Base-by-base conservation (phyloP, 2,329 filamentous ascomycete species). In the Leptographium radiaticola region DNA sequence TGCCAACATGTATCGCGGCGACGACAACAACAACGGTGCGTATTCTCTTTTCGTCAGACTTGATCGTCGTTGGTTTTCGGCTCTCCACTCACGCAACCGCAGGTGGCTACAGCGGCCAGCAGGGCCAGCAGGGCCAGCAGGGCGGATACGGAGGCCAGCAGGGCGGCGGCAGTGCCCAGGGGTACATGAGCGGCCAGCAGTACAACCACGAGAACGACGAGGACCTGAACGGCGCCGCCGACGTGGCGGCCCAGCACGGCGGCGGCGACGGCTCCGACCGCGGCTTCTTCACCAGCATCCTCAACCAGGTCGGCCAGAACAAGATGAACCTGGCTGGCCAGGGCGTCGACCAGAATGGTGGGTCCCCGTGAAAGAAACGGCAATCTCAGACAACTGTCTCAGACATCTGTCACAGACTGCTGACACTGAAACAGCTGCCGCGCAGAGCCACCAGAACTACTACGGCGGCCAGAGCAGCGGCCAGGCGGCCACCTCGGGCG, bases 381-480 rank as follows among this genome's bases (percentile, higher is more conserved):
- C 49, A 44, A 4, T 44, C 16, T 43, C 8, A 16, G 4, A 30
- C 13, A 20, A 36, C 42, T 38, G 11, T 40, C 20, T 31, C 34
- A 3, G 15, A 25, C 13, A 11, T 38, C 13, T 6, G 36, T 11
- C 43, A 12, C 45, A 16, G n/a, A 13, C 9, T 2, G 15, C 42
- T 44, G n/a, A 42, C 38, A 15, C 8, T 30, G 20, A 33, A 18
- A 55, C 60, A 79, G 79, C 87, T 57, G 84, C 86, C 18, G 79
- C 91, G 25, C 74, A 79, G 60, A 80, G 86, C 60, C 89, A 96
- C 71, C 77, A 89, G 70, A 76, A 85, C 56, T 80, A 84, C 63
- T 95, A 89, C 65, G 78, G 76, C 38, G 68, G 73, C 53, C 67
- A 72, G 38, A 66, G 70, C 58, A 68, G 68, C 51, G 71, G 75